These are phyloP conservation scores for Lindgomyces ingoldianus DNA, from an alignment of 495 filamentous ascomycete species.

Conservation along the genomic window DNA sequence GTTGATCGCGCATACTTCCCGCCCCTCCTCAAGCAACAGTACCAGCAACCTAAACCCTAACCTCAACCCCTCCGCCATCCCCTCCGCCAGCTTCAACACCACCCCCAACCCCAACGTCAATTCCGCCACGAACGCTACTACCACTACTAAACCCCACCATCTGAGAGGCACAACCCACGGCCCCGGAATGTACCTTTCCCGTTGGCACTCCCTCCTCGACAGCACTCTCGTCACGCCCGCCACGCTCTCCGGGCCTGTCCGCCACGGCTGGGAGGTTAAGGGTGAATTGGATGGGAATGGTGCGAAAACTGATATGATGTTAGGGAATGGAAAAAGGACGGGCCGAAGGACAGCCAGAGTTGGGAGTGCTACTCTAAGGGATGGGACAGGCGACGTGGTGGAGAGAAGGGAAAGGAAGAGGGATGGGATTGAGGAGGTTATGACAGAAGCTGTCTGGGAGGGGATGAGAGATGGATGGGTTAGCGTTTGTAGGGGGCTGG, in stretches of 20 bases:
- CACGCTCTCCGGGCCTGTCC: conserved; percentile 45
- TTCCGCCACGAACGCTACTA: conserved; percentile 9
- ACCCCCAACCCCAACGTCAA: not conserved
- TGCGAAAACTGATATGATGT: conserved; percentile 16
- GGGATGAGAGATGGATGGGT: conserved; percentile 22
- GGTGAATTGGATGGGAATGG: conserved; percentile 50
- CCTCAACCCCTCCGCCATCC: not conserved
- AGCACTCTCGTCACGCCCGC: conserved; percentile 59
- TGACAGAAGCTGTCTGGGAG: conserved; percentile 17
- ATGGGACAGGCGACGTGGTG: conserved; percentile 18
- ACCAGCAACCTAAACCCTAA: no score
- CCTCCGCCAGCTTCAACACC: not conserved
- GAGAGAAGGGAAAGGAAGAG: conserved; percentile 28
- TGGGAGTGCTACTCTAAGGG: not conserved
- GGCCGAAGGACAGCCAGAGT: not conserved
- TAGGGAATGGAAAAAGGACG: not conserved
- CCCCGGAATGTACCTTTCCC: conserved; percentile 63
- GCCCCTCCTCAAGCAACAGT: conserved; percentile 22
- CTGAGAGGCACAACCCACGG: conserved; percentile 45
- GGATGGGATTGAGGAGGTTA: conserved; percentile 24
- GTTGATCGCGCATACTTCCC: conserved; percentile 38
- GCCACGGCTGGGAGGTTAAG: conserved; percentile 55
- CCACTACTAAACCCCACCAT: not conserved
- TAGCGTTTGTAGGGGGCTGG: conserved; percentile 21
- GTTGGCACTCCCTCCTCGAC: conserved; percentile 66